Percentiles rank a stretch among this genome's conserved stretches.
These are phyloP conservation scores for Magnusiomyces clavatus DNA, from an alignment of 1,139 yeast species.

Conservation along the genomic window DNA sequence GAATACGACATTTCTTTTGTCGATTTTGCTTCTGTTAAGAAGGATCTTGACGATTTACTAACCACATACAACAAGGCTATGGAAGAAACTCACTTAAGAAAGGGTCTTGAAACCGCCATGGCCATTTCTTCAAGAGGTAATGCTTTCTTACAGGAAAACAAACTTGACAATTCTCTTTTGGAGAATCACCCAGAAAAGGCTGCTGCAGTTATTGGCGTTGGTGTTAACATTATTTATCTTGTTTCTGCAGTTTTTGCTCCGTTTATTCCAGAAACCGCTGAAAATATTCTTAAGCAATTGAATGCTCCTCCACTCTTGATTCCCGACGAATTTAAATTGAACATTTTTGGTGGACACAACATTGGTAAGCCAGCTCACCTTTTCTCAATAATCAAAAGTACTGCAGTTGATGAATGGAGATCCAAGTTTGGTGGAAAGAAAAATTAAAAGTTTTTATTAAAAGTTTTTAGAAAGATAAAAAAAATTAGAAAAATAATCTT, in stretches of 20 bases:
- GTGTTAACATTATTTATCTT: constrained; percentile 78
- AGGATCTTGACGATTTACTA: constrained; percentile 57
- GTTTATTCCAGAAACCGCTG: constrained; percentile 79
- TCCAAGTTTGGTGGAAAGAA: constrained; percentile 58
- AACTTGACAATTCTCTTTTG: constrained; percentile 80
- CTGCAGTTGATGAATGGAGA: constrained; percentile 85
- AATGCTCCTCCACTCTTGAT: constrained; percentile 75
- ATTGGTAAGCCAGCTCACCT: constrained; percentile 87
- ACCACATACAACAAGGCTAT: constrained; percentile 55
- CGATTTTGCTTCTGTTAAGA: constrained; percentile 42
- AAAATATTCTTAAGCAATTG: constrained; percentile 64
- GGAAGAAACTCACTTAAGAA: constrained; percentile 69
- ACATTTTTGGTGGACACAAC: constrained; percentile 72
- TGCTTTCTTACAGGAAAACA: constrained; percentile 89
- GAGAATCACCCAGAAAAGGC: constrained; percentile 69
- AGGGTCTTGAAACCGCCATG: constrained; percentile 89
- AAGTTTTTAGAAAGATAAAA: not conserved
- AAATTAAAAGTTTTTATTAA: not conserved
- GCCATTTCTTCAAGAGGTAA: constrained; percentile 88
- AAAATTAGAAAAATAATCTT: not conserved
- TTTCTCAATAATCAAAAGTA: constrained; percentile 86
- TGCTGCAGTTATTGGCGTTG: constrained; percentile 90
- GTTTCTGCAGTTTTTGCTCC: constrained; percentile 77
- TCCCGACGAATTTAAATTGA: constrained; percentile 64
- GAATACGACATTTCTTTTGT: constrained; percentile 35